Base-by-base conservation (phyloP, 192 early-diverging fungal species). In the Mortierella antarctica region DNA sequence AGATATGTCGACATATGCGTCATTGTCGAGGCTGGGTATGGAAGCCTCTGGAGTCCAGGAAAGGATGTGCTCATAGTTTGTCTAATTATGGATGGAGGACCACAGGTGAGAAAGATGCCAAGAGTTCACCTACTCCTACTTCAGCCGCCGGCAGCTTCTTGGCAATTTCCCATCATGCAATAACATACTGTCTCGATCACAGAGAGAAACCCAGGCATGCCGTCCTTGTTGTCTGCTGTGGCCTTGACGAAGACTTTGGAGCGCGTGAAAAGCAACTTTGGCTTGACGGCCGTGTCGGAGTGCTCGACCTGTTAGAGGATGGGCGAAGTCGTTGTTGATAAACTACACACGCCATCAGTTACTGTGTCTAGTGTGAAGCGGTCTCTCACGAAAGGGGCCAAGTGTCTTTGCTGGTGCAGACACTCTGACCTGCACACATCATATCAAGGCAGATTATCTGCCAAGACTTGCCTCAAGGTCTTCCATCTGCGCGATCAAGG, bases 201-300 rank as follows among this genome's bases (percentile, higher is more conserved):
- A 23, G 88, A 89, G 20, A 93, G 65, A 69, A 89, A 92, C 2
- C 92, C 92, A 6, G 91, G 87, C 59, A 93, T 89, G 49, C 84
- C 88, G 65, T 90, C 90, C 40, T 84, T 86, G 66, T 71, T 84
- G 75, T 90, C 82, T 12, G 80, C 67, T 12, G 89, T 87, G 10
- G 90, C 91, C 57, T 93, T 90, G 62, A 93, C 87, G 66, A 87
- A 93, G 8, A 93, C 92, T 47, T 92, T 93, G 67, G 90, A 88
- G 64, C 89, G 89, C 2, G 89, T 89, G 59, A 88, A 92, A 23
- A 93, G 76, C n/a, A 93, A 73, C 41, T 67, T 65, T 52, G 66
- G 70, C 55, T 83, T 70, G 55, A 23, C 50, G 17, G 51, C 53
- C 45, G 57, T 15, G 20, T 66, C 48, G 0, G 71, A 54, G 4